Evolutionary conservation across 2,329 filamentous ascomycete species (phyloP).

Genomic region (Colletotrichum salicis): DNA sequence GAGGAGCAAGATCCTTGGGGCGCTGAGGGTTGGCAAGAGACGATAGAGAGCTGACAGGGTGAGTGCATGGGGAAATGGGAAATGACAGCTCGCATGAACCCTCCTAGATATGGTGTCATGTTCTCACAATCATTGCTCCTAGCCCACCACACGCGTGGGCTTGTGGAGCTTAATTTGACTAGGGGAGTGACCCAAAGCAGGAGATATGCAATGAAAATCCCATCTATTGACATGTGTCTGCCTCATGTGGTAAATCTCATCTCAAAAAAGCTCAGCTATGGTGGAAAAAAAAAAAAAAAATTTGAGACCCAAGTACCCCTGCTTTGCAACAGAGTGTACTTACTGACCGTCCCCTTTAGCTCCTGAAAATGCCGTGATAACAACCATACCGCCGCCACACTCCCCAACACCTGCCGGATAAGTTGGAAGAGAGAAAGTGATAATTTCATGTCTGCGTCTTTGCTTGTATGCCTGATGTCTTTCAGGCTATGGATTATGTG

Average conservation of each 20-base stretch:
- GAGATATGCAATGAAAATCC: conserved; percentile 18
- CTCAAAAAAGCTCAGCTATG: conserved; percentile 2
- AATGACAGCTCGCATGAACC: conserved; percentile 12
- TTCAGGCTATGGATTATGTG: conserved; percentile 28
- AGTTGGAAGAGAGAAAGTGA: conserved; percentile 32
- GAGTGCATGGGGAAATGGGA: conserved; percentile 1
- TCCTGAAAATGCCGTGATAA: conserved; percentile 35
- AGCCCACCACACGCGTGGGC: background rate
- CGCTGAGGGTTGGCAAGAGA: background rate
- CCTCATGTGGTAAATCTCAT: conserved; percentile 16
- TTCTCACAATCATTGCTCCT: conserved; percentile 23
- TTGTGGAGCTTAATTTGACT: background rate
- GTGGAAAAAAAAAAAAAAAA: conserved; percentile 15
- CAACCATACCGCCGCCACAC: conserved; percentile 32
- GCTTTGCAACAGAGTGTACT: conserved; percentile 26
- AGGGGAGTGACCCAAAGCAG: background rate
- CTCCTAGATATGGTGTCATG: conserved; percentile 21
- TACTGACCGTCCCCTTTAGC: conserved; percentile 25
- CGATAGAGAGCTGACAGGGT: background rate
- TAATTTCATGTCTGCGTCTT: conserved; percentile 30
- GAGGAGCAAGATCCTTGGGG: background rate
- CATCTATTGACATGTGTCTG: conserved; percentile 28
- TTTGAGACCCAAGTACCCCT: conserved; percentile 22
- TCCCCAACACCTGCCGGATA: conserved; percentile 34
- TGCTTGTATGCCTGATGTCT: conserved; percentile 2